Percentiles rank a stretch among this genome's conserved stretches.
These are phyloP conservation scores for Phoenix dactylifera DNA, from an alignment of 176 grass and related monocot genomes.

Conservation along the genomic window DNA sequence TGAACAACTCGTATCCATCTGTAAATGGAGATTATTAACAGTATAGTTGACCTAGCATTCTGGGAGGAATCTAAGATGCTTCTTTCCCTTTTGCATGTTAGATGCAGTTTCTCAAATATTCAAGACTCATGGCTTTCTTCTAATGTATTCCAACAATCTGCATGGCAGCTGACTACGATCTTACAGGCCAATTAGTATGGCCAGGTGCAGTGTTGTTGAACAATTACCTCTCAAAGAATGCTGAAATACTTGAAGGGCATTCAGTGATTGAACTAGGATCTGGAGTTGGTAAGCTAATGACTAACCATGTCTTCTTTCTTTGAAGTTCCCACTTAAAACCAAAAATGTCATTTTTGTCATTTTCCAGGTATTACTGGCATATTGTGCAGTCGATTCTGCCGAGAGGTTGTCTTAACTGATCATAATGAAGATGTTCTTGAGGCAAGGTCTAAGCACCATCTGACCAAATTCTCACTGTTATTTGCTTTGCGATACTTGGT, in stretches of 20 bases:
- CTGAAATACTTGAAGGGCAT: conserved; percentile 48
- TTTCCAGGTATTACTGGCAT: conserved; percentile 71
- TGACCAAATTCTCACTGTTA: background rate
- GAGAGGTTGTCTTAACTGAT: conserved; percentile 66
- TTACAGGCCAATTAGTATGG: conserved; percentile 92
- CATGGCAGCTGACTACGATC: conserved; percentile 88
- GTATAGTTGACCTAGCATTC: too few relatives aligned
- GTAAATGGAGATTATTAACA: too few relatives aligned
- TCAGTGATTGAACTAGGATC: conserved; percentile 78
- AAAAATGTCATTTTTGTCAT: conserved; percentile 29
- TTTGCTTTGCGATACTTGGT: too few relatives aligned
- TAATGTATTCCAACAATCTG: conserved; percentile 18
- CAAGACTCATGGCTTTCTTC: background rate
- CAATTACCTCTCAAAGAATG: conserved; percentile 71
- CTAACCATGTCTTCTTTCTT: conserved; percentile 5
- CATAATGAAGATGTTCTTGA: conserved; percentile 96
- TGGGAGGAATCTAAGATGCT: too few relatives aligned
- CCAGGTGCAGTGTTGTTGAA: conserved; percentile 90
- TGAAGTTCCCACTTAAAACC: conserved; percentile 14
- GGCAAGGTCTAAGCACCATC: conserved; percentile 41
- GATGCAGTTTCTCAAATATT: too few relatives aligned
- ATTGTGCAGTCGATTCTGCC: conserved; percentile 77
- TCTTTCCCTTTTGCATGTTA: too few relatives aligned
- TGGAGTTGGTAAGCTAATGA: conserved; percentile 69
- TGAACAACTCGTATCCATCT: too few relatives aligned